Conservation (phyloP, 371 early-diverging fungal species). For the Massospora cicadina region DNA sequence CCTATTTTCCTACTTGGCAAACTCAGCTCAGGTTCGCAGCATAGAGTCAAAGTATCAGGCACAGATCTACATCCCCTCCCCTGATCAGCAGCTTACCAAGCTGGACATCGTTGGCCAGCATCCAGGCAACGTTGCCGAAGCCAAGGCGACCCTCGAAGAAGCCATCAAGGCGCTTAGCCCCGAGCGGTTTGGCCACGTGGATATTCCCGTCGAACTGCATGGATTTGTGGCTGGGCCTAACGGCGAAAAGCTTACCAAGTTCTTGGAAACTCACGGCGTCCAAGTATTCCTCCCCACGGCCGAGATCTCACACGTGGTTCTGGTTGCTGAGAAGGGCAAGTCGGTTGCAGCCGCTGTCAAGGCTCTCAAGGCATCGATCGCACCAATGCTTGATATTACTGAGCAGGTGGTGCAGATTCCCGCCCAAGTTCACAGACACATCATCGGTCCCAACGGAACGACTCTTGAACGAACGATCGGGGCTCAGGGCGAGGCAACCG, state of each 20-base stretch:
- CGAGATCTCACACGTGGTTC: conserved; percentile 33
- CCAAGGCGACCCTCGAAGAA: conserved; percentile 23
- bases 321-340: conserved; percentile 21
- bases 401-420: conserved; percentile 43
- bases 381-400: neutral
- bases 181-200: conserved; percentile 36
- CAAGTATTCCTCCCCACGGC: conserved; percentile 52
- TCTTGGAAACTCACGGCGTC: conserved; percentile 34
- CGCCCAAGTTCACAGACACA: conserved; percentile 78
- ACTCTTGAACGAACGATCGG: conserved; percentile 56
- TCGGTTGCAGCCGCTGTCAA: neutral
- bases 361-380: neutral
- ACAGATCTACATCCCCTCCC: conserved; percentile 27
- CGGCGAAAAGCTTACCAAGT: conserved; percentile 45
- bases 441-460: conserved; percentile 67
- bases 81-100: conserved; percentile 14
- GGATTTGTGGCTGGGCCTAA: conserved; percentile 57
- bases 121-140: conserved; percentile 28
- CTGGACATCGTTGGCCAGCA: conserved; percentile 34
- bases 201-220: conserved; percentile 60
- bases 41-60: conserved; percentile 38
- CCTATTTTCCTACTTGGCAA: neutral
- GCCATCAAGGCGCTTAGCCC: conserved; percentile 20
- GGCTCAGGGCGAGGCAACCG: conserved; percentile 10
- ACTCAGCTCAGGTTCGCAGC: conserved; percentile 22